phyloP scores from a whole-genome alignment of 1,139 yeast genomes.

The Lipomyces yarrowii region DNA sequence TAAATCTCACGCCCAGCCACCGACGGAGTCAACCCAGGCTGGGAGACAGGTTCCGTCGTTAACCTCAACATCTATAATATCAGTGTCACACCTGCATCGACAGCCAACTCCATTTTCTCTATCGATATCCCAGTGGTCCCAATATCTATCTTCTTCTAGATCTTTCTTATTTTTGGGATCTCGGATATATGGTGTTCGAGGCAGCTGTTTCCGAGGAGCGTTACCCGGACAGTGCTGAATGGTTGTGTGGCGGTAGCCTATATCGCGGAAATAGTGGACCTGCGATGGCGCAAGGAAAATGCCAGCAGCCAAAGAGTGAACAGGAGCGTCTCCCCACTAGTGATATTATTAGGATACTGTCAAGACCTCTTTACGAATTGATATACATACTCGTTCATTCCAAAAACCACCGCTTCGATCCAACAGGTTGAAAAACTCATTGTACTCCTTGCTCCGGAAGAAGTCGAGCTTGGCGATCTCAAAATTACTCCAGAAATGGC shows the following conservation, averaged over 20 bases:
- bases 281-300: conserved; percentile 66
- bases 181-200: conserved; percentile 40
- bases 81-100: conserved; percentile 75
- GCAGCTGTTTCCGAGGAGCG: conserved; percentile 44
- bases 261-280: conserved; percentile 85
- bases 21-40: conserved; percentile 53
- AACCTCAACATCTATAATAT: conserved; percentile 57
- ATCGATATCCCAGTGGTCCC: conserved; percentile 54
- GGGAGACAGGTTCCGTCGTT: conserved; percentile 56
- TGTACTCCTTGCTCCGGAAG: conserved; percentile 65
- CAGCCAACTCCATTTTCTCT: conserved; percentile 72
- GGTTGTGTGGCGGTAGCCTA: conserved; percentile 81
- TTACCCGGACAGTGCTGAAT: conserved; percentile 84
- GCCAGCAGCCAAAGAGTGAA: conserved; percentile 82
- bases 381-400: conserved; percentile 56
- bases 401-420: conserved; percentile 80
- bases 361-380: neutral
- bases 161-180: conserved; percentile 38
- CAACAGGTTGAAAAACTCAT: conserved; percentile 63
- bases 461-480: conserved; percentile 83
- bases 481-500: conserved; percentile 94
- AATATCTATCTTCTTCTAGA: conserved; percentile 42
- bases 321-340: conserved; percentile 91
- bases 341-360: conserved; percentile 58
- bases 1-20: conserved; percentile 37